A percentile compares a stretch with the other conserved stretches of the same genome.
These are phyloP conservation scores for Epipyxis sp. DNA, from an alignment of 108 stramenopile species.

Conservation along the genomic window DNA sequence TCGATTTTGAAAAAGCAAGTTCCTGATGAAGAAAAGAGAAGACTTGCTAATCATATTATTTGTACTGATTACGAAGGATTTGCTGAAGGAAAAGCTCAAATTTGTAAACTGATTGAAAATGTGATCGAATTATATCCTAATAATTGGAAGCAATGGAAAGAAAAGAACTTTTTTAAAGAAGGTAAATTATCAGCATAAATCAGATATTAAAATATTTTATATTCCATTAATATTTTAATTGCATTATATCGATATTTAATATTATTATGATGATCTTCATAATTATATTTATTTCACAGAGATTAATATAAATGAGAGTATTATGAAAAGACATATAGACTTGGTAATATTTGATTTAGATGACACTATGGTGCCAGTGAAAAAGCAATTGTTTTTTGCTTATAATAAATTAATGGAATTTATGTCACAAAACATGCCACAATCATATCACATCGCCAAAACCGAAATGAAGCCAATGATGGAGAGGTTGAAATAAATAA, in stretches of 20 bases:
- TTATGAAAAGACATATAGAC: too few relatives aligned
- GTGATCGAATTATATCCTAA: neutral
- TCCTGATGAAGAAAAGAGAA: slow-evolving; percentile 24
- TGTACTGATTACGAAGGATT: slow-evolving; percentile 3
- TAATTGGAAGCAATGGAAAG: slow-evolving; percentile 16
- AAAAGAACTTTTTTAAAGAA: too few relatives aligned
- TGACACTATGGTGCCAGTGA: slow-evolving; percentile 16
- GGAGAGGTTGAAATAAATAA: too few relatives aligned
- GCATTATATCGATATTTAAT: too few relatives aligned
- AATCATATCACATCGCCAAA: neutral
- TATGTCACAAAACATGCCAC: neutral
- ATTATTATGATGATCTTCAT: too few relatives aligned
- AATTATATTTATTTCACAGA: too few relatives aligned
- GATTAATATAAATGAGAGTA: too few relatives aligned
- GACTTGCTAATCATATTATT: slow-evolving; percentile 16
- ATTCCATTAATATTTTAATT: too few relatives aligned
- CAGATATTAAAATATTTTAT: too few relatives aligned
- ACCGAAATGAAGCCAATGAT: neutral
- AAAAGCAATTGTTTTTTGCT: neutral
- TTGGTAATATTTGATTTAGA: slow-evolving; percentile 32
- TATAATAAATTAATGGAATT: neutral
- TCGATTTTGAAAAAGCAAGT: slow-evolving; percentile 25
- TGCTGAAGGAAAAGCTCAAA: slow-evolving; percentile 19
- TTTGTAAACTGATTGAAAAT: too few relatives aligned
- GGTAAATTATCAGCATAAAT: too few relatives aligned